Percentiles rank a stretch among this genome's conserved stretches.
Evolutionary conservation across 345 rosid species (phyloP).

Genomic region (Viola odorata): DNA sequence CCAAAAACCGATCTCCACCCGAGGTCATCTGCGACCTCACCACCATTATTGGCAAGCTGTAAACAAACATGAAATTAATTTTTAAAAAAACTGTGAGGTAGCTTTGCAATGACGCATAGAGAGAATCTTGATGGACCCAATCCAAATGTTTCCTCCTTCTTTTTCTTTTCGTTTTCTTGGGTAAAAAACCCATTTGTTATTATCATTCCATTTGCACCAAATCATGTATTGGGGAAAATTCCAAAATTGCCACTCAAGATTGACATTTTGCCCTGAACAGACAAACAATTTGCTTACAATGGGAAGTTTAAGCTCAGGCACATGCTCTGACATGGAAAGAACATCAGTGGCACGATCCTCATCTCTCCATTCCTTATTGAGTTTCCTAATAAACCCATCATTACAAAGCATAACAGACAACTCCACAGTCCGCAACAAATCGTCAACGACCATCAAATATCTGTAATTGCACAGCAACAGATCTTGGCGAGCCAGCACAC

Average conservation of each 20-base stretch:
- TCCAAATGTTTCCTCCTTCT: background rate
- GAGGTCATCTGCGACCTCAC: too few species aligned
- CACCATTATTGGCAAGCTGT: too few species aligned
- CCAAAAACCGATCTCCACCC: too few species aligned
- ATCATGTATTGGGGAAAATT: background rate
- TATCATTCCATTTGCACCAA: too few species aligned
- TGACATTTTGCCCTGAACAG: background rate
- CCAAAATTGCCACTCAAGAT: background rate
- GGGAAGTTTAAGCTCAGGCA: constrained; percentile 73
- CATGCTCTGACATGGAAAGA: constrained; percentile 87
- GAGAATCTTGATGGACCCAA: constrained; percentile 12
- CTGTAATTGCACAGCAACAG: background rate
- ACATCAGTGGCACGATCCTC: constrained; percentile 97
- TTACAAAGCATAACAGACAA: constrained; percentile 83
- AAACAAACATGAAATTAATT: too few species aligned
- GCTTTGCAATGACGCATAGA: constrained; percentile 15
- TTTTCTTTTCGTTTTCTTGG: too few species aligned
- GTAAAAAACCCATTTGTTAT: too few species aligned
- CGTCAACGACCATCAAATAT: background rate
- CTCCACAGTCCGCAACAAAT: constrained; percentile 38
- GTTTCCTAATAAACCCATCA: constrained; percentile 72
- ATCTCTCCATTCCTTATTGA: constrained; percentile 90
- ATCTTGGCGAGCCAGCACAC: background rate
- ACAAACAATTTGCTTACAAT: constrained; percentile 42
- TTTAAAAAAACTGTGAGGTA: background rate